These are phyloP conservation scores for Euphrasia arctica DNA, from an alignment of 305 asterid genomes.

Conservation along the genomic window DNA sequence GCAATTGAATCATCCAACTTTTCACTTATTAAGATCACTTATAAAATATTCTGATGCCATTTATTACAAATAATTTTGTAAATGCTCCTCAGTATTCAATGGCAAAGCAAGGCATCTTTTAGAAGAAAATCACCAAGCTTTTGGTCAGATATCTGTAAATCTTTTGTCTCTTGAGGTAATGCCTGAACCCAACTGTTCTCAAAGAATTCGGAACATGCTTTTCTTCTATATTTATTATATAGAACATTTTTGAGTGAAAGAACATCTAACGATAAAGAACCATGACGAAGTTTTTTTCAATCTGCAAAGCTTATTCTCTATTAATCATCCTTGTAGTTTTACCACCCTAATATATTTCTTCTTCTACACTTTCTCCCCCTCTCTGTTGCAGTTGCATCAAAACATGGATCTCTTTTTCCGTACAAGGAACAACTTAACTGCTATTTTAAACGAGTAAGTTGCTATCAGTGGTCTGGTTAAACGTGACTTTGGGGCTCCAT, in stretches of 20 bases:
- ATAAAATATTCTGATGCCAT: neutral
- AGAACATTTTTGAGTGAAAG: neutral
- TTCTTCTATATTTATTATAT: neutral
- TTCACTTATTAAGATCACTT: slow-evolving; percentile 20
- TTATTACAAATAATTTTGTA: slow-evolving; percentile 1
- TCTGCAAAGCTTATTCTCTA: neutral
- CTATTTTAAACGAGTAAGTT: slow-evolving; percentile 67
- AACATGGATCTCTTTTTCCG: slow-evolving; percentile 70
- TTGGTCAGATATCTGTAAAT: slow-evolving; percentile 67
- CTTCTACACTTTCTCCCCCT: neutral
- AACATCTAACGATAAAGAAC: neutral
- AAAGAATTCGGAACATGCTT: neutral
- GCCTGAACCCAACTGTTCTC: slow-evolving; percentile 18
- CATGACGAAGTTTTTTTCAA: neutral
- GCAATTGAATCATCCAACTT: slow-evolving; percentile 14
- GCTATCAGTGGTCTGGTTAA: slow-evolving; percentile 18
- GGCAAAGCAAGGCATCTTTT: slow-evolving; percentile 61
- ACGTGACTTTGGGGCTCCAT: slow-evolving; percentile 22
- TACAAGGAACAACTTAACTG: slow-evolving; percentile 58
- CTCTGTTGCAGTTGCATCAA: slow-evolving; percentile 71
- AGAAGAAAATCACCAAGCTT: slow-evolving; percentile 70
- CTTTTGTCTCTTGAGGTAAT: slow-evolving; percentile 70
- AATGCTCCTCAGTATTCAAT: slow-evolving; percentile 46
- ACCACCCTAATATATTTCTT: neutral
- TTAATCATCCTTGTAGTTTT: neutral